Base-by-base conservation (phyloP, 1,284 basidiomycete genomes). In the Pseudozyma tsukubaensis region DNA sequence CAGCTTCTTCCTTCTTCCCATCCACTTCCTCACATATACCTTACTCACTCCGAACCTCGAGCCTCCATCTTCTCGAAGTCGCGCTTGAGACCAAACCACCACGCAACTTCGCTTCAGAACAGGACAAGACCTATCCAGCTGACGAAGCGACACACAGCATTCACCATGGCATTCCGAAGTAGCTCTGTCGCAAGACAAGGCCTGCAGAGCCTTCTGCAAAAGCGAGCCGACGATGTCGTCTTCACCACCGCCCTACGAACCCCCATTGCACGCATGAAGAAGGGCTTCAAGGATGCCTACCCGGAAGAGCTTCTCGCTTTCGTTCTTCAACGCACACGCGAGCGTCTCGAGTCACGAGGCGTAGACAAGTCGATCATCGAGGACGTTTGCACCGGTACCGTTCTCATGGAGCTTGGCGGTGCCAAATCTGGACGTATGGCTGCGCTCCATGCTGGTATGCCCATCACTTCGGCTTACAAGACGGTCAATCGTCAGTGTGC, bases 401-500 rank as follows among this genome's bases (percentile, higher is more conserved):
- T 85, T n/a, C 69, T 85, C 21, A 84, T 84, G 82, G 84, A 85
- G 72, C 73, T 85, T 14, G 85, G 85, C n/a, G 85, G 85, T 9
- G 84, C 85, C 37, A 85, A 85, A 53, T 79, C 75, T 36, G 85
- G 84, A 36, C 69, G 85, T 24, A 74, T 85, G 61, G 85, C 85
- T 5, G 76, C 84, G 8, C 68, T 85, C n/a, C 84, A 85, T 52
- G 85, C 85, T 48, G 85, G 85, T 4, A 61, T 64, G 55, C 63
- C 66, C 62, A 52, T 67, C 53, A 62, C 61, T 19, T 59, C 60
- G 1, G 73, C 71, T 6, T 76, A 73, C 63, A 60, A 66, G 54
- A 82, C 84, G 3, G 83, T 85, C 71, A 86, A 86, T 77, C 77
- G 85, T 10, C 85, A 85, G 63, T 86, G 85, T 68, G 82, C 85